Conservation (phyloP, 805 yeast species). For the Nakazawaea wyomingensis region DNA sequence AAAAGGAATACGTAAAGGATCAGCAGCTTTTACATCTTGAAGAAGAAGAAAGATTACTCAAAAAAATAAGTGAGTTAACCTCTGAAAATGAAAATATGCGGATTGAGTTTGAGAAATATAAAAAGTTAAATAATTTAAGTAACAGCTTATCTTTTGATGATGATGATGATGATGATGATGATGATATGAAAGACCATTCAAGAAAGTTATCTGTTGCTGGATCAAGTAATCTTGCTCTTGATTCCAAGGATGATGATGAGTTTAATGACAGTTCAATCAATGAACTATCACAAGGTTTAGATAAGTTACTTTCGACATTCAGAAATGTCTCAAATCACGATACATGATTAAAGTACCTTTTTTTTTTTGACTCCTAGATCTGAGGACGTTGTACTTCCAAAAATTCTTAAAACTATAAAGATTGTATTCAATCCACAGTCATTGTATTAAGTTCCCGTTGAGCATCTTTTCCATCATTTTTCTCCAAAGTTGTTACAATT, state of each 20-base stretch:
- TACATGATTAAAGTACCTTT: too few relatives aligned
- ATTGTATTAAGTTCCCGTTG: constrained; percentile 28
- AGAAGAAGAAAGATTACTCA: constrained; percentile 8
- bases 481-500: constrained; percentile 55
- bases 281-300: constrained; percentile 10
- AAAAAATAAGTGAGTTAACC: constrained; percentile 6
- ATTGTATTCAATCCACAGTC: constrained; percentile 37
- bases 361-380: too few relatives aligned
- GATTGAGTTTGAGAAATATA: constrained; percentile 9
- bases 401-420: neutral
- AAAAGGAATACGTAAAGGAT: constrained; percentile 5
- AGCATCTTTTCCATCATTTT: constrained; percentile 14
- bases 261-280: constrained; percentile 11
- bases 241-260: constrained; percentile 2
- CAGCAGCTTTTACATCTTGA: constrained; percentile 1
- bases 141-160: constrained; percentile 5
- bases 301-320: constrained; percentile 5
- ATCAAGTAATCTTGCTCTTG: neutral
- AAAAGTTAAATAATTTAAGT: neutral
- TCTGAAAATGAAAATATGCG: constrained; percentile 11
- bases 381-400: too few relatives aligned
- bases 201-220: neutral
- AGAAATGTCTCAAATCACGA: neutral
- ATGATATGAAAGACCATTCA: neutral
- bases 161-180: neutral